Evolutionary conservation across 177 flowering plant genomes (phyloP), one percentile per base, ranked within the genome.

Genomic region (Telopea speciosissima): DNA sequence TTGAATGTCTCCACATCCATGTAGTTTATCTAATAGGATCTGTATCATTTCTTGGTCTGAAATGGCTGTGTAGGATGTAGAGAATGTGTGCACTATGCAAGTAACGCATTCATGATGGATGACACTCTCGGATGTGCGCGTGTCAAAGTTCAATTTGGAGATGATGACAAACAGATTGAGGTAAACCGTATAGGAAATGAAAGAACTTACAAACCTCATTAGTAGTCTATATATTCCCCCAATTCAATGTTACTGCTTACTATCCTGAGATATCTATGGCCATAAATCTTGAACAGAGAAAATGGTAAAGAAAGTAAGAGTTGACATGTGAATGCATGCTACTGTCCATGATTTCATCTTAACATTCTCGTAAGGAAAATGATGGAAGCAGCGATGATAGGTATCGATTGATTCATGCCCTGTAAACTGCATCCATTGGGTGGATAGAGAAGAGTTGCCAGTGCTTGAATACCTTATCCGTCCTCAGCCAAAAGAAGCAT

Each of bases 381-480:
- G 24, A 17, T 49, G 52, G 45, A 28, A 44, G 54, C 14, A 44
- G 24, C 3, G 17, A 16, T 72, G 69, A 28, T 84, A 87, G 91
- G 86, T 81, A 8, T 76, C 90, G 1, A 84, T 89, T 7, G 94
- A 88, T 31, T 89, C 90, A 24, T 89, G 90, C 70, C 94, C 94
- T 19, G 88, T 88, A 76, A 86, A 84, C 77, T 88, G 90, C 83
- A 89, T 85, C 26, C 84, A 86, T 71, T 83, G 91, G 91, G 93
- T 89, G 63, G 86, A 86, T 3, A 77, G 68, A 49, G 88, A 87
- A 77, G 90, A 87, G 49, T 67, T 87, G 73, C 66, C 79, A 28
- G 82, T 80, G 75, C 89, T 86, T 13, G 93, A 89, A 81, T 85
- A 80, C 80, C 79, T 89, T 9, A 78, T 75, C 28, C 86, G 68